Evolutionary conservation across 768 basidiomycete species (phyloP), one percentile per base, ranked within the genome.

Genomic region (Leccinum subgranulosum): DNA sequence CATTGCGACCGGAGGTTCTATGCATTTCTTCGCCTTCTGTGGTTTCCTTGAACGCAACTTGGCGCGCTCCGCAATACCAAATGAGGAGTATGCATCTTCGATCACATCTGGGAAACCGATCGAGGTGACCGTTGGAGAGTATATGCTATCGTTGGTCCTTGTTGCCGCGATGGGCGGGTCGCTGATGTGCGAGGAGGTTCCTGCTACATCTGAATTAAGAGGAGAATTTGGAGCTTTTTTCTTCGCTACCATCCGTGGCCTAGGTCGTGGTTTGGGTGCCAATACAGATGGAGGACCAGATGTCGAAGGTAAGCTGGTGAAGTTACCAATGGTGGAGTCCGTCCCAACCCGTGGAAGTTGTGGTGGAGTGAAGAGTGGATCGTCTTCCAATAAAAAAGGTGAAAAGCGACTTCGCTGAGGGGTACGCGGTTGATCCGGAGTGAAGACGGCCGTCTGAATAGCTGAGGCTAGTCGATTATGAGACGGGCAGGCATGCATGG

Each of bases 11-110:
- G 45, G 51, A 28, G 55, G 36, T 1, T 50, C 49, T 54, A 49
- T 49, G 23, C 59, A 11, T 10, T 56, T 55, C 45, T 69, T 71
- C 3, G 60, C 28, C 21, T 61, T 25, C 46, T 59, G 63, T 8
- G 72, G 53, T 21, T 67, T 74, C 23, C 82, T 71, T 55, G 79
- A 75, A 17, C 83, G 81, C 69, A 75, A 82, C 63, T 84, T 84
- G 50, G 83, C 80, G 17, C 83, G 76, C 43, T 85, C 83, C n/a
- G 83, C 83, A 25, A 84, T 83, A 59, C 69, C 78, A 45, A 73
- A 63, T 6, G 66, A 63, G 47, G 61, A 66, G 36, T 66, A 65
- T 27, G 28, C 36, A 39, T 72, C 69, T 0, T 54, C 66, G 9
- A 49, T n/a, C 2, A 11, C n/a, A 11, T 58, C 62, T 6, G 62